Base-by-base conservation (phyloP, 768 basidiomycete species). In the Tricholoma terreum region DNA sequence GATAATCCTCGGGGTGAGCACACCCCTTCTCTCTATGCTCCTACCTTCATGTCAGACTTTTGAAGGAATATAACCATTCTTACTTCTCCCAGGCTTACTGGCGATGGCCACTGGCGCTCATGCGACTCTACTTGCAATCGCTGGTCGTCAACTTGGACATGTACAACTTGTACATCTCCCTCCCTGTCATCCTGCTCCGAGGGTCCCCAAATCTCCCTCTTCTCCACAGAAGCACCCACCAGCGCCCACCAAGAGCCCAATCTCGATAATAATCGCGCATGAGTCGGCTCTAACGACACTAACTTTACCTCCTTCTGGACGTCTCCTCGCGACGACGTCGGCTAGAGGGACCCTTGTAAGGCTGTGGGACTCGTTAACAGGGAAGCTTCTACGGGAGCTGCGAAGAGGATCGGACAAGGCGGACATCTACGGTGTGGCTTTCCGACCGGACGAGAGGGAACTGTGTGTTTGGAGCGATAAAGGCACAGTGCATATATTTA, bases 401-500 rank as follows among this genome's bases (percentile, higher is more conserved):
- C 77, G 94, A 56, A 80, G 94, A 68, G 94, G 94, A 8, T 83
- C 89, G 15, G 94, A 97, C 71, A 87, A 91, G 65, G 94, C 94
- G 27, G 87, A 90, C 65, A 94, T 96, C 43, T 95, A 93, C 70
- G 92, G 92, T 2, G 89, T 94, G 17, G 87, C 89, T 11, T 93
- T 95, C 71, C 81, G 93, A 35, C 86, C 85, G 4, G 92, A 93
- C 63, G 94, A 95, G 65, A 82, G 80, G 56, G 91, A 94, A 62
- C 75, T 96, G 0, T 92, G 90, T 65, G 93, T 92, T 9, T 93
- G 92, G 89, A 94, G 92, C 67, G 94, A 97, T 71, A 97, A 97
- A 72, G 94, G 94, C 34, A 97, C 94, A 0, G 85, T 97, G 6
- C 94, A 97, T 68, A 78, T 94, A 42, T 96, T 95, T 71, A 85